Evolutionary conservation across 306 rosid genomes (phyloP).

Genomic region (Trifolium repens): DNA sequence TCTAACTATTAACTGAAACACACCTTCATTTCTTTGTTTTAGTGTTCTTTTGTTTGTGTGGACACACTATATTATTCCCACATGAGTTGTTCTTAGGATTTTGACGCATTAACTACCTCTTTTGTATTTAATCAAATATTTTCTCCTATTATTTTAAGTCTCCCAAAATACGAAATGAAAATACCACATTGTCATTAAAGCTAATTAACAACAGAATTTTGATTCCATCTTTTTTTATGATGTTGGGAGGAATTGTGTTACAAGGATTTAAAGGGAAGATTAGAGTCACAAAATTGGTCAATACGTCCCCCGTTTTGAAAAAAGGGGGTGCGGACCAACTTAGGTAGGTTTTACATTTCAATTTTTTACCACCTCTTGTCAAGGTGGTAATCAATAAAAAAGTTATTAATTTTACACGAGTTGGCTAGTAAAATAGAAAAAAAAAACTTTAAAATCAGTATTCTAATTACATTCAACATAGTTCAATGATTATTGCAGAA

Average conservation of each 20-base stretch:
- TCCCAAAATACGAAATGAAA: background rate
- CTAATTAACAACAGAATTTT: background rate
- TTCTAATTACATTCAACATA: too few species aligned
- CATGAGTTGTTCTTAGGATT: conserved; percentile 14
- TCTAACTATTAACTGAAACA: conserved; percentile 20
- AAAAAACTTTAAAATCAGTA: too few species aligned
- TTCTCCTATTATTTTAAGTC: background rate
- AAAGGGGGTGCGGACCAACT: background rate
- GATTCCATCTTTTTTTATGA: background rate
- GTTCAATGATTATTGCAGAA: background rate
- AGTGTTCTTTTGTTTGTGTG: background rate
- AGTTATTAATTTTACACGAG: too few species aligned
- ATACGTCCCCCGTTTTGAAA: accelerated
- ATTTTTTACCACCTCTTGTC: background rate
- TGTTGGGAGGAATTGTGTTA: background rate
- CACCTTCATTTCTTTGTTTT: conserved; percentile 15
- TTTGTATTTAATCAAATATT: background rate
- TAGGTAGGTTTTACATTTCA: background rate
- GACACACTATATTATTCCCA: conserved; percentile 18
- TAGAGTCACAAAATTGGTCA: background rate
- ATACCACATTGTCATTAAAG: background rate
- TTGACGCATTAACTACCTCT: conserved; percentile 32
- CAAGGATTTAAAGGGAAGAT: background rate
- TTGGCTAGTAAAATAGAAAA: too few species aligned
- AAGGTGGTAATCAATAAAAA: too few species aligned